A percentile compares a stretch with the other conserved stretches of the same genome.
Evolutionary conservation across 2,329 filamentous ascomycete species (phyloP).

Genomic region (Botrytis medusae): DNA sequence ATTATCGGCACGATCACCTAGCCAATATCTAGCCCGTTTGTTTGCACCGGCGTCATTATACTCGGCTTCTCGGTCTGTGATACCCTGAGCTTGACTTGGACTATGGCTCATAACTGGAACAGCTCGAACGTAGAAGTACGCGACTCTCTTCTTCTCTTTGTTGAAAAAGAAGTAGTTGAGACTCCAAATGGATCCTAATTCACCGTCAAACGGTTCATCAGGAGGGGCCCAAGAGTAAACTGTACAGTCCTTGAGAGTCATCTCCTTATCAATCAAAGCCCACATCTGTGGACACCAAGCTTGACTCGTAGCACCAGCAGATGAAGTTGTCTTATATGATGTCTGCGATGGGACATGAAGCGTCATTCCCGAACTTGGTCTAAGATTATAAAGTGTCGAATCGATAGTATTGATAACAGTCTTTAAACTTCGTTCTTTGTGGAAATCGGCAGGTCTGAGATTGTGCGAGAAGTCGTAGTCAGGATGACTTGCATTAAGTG

Average conservation of each 20-base stretch:
- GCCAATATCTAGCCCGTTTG: conserved; percentile 87
- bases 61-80: conserved; percentile 35
- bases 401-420: conserved; percentile 85
- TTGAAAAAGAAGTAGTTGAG: conserved; percentile 98
- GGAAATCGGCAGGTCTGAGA: conserved; percentile 85
- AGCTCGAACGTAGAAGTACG: conserved; percentile 90
- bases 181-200: conserved; percentile 92
- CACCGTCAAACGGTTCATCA: conserved; percentile 86
- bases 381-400: conserved; percentile 81
- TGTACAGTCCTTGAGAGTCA: conserved; percentile 84
- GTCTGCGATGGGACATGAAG: conserved; percentile 42
- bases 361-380: conserved; percentile 56
- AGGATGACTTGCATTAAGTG: conserved; percentile 89
- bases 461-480: conserved; percentile 98
- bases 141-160: conserved; percentile 85
- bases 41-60: conserved; percentile 55
- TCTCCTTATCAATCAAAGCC: conserved; percentile 90
- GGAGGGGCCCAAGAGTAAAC: conserved; percentile 88
- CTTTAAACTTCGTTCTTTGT: conserved; percentile 75
- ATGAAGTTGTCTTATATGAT: conserved; percentile 42
- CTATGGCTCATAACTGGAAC: conserved; percentile 72
- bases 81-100: conserved; percentile 47
- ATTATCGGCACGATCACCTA: conserved; percentile 62
- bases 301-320: conserved; percentile 49
- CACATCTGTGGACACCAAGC: conserved; percentile 90